A percentile compares a stretch with the other conserved stretches of the same genome.
These are phyloP conservation scores for Erythrophleum fordii DNA, from an alignment of 306 rosid species.

Conservation along the genomic window DNA sequence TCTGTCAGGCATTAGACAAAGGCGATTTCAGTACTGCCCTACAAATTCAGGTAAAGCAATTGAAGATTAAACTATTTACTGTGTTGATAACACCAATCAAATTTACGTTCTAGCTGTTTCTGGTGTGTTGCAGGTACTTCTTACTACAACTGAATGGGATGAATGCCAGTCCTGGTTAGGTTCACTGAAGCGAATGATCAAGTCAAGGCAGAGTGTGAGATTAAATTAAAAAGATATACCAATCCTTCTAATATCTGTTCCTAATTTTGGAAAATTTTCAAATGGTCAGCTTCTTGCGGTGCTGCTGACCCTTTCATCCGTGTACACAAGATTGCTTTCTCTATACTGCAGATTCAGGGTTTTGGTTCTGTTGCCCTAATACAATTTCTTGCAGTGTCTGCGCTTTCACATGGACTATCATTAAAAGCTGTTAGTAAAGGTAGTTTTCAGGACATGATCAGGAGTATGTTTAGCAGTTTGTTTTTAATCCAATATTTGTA, in stretches of 20 bases:
- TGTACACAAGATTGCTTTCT: slow-evolving; percentile 61
- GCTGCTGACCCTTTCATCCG: slow-evolving; percentile 38
- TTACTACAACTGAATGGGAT: slow-evolving; percentile 78
- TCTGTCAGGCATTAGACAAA: slow-evolving; percentile 87
- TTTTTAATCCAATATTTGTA: slow-evolving; percentile 60
- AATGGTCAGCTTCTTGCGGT: slow-evolving; percentile 44
- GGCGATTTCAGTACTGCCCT: slow-evolving; percentile 80
- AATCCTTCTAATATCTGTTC: slow-evolving; percentile 3
- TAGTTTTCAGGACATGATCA: slow-evolving; percentile 56
- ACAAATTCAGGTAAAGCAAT: slow-evolving; percentile 74
- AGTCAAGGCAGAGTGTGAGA: slow-evolving; percentile 73
- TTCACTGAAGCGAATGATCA: slow-evolving; percentile 77
- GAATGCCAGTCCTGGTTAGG: slow-evolving; percentile 85
- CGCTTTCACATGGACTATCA: slow-evolving; percentile 48
- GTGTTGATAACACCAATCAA: not conserved
- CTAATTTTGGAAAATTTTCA: not conserved
- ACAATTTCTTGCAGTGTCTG: slow-evolving; percentile 51
- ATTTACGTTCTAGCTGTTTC: slow-evolving; percentile 21
- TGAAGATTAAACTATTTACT: slow-evolving; percentile 11
- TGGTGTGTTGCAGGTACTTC: slow-evolving; percentile 49
- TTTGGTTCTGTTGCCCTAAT: slow-evolving; percentile 49
- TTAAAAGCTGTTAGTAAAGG: slow-evolving; percentile 61
- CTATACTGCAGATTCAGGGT: slow-evolving; percentile 57
- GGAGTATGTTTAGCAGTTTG: slow-evolving; percentile 39
- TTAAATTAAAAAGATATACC: slow-evolving; percentile 33